phyloP scores from a whole-genome alignment of 495 filamentous ascomycete genomes.

The Penicillium ochrochloron region DNA sequence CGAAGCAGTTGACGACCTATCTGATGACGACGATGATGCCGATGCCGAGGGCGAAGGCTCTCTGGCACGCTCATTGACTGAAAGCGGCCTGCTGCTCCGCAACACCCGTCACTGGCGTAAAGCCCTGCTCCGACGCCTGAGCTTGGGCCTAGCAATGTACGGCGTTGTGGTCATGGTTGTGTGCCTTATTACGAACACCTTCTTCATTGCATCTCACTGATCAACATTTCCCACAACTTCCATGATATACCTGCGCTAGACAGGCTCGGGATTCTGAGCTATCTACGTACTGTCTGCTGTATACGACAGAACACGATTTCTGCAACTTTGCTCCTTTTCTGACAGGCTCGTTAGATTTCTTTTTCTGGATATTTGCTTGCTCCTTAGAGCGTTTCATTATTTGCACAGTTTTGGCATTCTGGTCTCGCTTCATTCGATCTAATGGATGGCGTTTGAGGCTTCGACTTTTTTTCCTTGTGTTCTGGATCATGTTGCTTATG shows the following conservation, averaged over 20 bases:
- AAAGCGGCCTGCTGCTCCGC: slow-evolving; percentile 53
- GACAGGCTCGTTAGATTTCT: slow-evolving; percentile 5
- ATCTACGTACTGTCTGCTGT: neutral
- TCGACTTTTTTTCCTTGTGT: neutral
- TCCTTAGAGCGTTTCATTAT: neutral
- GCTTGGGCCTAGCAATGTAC: slow-evolving; percentile 79
- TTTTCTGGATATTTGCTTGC: neutral
- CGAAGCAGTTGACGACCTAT: slow-evolving; percentile 53
- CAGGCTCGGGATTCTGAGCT: slow-evolving; percentile 8
- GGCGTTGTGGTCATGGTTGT: slow-evolving; percentile 86
- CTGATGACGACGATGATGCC: slow-evolving; percentile 51
- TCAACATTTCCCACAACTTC: neutral
- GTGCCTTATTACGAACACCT: slow-evolving; percentile 82
- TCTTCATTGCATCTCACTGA: slow-evolving; percentile 66
- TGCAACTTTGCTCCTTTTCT: neutral
- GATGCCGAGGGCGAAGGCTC: slow-evolving; percentile 43
- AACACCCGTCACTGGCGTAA: slow-evolving; percentile 59
- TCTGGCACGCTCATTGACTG: slow-evolving; percentile 42
- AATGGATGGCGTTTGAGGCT: neutral
- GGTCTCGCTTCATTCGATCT: neutral
- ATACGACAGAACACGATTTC: slow-evolving; percentile 1
- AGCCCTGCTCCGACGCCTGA: slow-evolving; percentile 68
- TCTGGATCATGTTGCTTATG: neutral
- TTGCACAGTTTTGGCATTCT: slow-evolving; percentile 3
- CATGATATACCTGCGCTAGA: slow-evolving; percentile 26